Percentiles rank a stretch among this genome's conserved stretches.
Evolutionary conservation across 257 asterid species (phyloP).

Genomic region (Solanum ossicruentum): DNA sequence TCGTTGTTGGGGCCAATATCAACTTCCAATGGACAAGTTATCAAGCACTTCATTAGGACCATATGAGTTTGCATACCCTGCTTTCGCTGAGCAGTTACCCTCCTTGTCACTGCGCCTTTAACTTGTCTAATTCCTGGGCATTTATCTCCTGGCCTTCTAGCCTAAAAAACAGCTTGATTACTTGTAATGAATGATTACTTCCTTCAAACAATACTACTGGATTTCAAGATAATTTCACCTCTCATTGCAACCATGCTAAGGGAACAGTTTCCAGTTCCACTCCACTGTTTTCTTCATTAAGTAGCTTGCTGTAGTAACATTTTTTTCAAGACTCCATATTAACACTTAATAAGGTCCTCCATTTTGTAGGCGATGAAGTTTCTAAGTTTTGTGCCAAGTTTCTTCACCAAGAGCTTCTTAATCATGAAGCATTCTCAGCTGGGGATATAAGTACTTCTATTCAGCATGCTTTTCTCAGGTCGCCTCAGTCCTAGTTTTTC

Average conservation of each 20-base stretch:
- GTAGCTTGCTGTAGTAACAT: neutral
- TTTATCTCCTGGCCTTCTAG: neutral
- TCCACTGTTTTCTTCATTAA: neutral
- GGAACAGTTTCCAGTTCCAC: neutral
- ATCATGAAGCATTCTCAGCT: slow-evolving; percentile 54
- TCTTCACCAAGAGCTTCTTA: slow-evolving; percentile 79
- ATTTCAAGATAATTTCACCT: neutral
- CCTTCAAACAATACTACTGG: neutral
- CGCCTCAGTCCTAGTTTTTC: slow-evolving; percentile 9
- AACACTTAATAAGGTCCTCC: neutral
- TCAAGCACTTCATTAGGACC: neutral
- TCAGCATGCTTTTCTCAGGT: slow-evolving; percentile 82
- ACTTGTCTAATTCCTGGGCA: neutral
- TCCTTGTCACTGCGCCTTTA: neutral
- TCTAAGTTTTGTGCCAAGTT: slow-evolving; percentile 89
- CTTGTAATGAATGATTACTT: neutral
- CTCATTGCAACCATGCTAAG: neutral
- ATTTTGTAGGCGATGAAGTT: slow-evolving; percentile 62
- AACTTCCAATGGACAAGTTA: neutral
- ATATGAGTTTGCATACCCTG: neutral
- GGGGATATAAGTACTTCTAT: slow-evolving; percentile 61
- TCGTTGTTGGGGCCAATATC: neutral
- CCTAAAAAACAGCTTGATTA: neutral
- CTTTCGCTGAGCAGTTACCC: neutral
- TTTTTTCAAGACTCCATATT: neutral